These are phyloP conservation scores for Thuja plicata DNA, from an alignment of 83 land plant species.

Conservation along the genomic window DNA sequence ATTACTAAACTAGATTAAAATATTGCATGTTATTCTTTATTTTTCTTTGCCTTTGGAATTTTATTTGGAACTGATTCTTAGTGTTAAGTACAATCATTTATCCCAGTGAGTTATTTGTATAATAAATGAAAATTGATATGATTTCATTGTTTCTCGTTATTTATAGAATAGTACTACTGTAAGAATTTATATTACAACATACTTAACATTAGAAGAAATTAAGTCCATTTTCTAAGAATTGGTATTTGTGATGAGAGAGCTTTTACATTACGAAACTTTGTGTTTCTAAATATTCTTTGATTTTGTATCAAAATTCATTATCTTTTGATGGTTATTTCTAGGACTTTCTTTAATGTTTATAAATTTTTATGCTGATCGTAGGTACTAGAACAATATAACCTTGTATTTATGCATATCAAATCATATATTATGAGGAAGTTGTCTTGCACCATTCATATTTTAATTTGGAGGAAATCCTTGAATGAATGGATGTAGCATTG, in stretches of 20 bases:
- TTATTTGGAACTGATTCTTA: not conserved
- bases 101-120: no score
- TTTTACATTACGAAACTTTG: not conserved
- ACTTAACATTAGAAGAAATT: not conserved
- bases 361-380: not conserved
- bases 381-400: not conserved
- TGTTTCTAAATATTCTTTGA: not conserved
- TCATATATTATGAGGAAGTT: not conserved
- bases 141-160: not conserved
- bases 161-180: not conserved
- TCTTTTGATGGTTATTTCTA: not conserved
- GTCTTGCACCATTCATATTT: not conserved
- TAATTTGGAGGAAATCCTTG: not conserved
- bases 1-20: no score
- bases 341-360: not conserved
- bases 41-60: not conserved
- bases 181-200: not conserved
- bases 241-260: not conserved
- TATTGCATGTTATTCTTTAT: no score
- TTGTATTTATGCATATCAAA: no score
- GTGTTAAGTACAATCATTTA: no score
- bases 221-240: not conserved
- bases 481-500: not conserved
- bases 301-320: not conserved
- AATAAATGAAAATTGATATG: not conserved